Evolutionary conservation across 805 yeast genomes (phyloP).

Genomic region (Pichia eremophila): DNA sequence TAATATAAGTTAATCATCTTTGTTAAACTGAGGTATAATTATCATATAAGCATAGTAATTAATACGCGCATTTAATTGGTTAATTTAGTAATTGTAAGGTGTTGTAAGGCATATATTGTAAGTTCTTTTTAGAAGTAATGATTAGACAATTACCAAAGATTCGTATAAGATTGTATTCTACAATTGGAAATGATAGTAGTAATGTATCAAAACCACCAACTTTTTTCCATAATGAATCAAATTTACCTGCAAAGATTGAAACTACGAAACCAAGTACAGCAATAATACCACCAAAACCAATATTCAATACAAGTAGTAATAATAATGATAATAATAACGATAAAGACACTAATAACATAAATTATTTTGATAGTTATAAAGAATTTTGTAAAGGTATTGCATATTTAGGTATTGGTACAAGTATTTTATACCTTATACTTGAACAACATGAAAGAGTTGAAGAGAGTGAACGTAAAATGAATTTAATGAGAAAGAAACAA

Average conservation of each 20-base stretch:
- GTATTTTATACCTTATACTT: slow-evolving; percentile 5
- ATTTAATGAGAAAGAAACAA: slow-evolving; percentile 18
- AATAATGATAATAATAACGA: neutral
- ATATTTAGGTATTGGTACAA: slow-evolving; percentile 7
- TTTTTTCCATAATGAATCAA: slow-evolving; percentile 3
- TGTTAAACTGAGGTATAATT: too few species aligned
- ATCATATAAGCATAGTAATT: too few species aligned
- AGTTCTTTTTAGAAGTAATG: too few species aligned
- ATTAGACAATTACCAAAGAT: too few species aligned
- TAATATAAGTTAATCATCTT: too few species aligned
- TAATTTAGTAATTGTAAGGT: too few species aligned
- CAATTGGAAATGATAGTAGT: neutral
- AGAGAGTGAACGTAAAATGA: slow-evolving; percentile 18
- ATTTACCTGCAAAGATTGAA: slow-evolving; percentile 1
- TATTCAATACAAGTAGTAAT: neutral
- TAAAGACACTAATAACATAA: neutral
- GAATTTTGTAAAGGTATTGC: slow-evolving; percentile 9
- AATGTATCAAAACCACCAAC: neutral
- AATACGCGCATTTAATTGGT: too few species aligned
- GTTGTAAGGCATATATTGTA: too few species aligned
- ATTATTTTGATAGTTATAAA: slow-evolving; percentile 2
- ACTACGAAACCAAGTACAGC: neutral
- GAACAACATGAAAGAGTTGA: slow-evolving; percentile 17
- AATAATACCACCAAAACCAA: neutral
- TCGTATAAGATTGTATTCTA: neutral